Evolutionary conservation across 78 protist genomes (phyloP).

Genomic region (Guillardia theta): DNA sequence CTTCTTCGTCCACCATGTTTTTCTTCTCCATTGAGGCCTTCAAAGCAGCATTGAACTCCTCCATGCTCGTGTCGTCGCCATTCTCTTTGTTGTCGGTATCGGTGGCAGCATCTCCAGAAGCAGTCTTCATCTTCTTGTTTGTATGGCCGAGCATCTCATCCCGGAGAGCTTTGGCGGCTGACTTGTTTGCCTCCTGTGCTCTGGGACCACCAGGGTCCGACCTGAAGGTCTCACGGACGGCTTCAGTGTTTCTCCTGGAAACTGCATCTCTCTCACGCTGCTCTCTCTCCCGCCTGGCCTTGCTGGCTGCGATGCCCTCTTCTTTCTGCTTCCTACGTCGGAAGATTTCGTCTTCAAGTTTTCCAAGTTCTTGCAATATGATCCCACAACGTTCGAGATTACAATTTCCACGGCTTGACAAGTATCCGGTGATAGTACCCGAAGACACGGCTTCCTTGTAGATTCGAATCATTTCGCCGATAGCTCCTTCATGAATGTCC

Average conservation of each 20-base stretch:
- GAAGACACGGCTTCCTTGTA: neutral
- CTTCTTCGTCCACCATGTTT: slow-evolving; percentile 21
- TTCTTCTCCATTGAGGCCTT: neutral
- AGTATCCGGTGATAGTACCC: slow-evolving; percentile 22
- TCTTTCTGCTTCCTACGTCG: neutral
- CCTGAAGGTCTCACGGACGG: neutral
- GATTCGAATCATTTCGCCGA: neutral
- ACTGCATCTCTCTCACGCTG: neutral
- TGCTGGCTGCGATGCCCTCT: slow-evolving; percentile 27
- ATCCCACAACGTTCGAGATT: slow-evolving; percentile 40
- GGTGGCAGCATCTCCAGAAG: neutral
- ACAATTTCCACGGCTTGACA: slow-evolving; percentile 76
- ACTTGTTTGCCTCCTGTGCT: neutral
- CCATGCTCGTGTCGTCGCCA: neutral
- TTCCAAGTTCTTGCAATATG: slow-evolving; percentile 1
- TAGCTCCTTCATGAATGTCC: slow-evolving; percentile 78
- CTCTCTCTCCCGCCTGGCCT: neutral
- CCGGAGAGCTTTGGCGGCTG: slow-evolving; percentile 11
- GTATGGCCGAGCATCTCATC: neutral
- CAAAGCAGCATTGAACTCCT: no score
- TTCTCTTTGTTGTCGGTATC: neutral
- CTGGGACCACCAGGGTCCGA: no score
- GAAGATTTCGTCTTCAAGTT: slow-evolving; percentile 16
- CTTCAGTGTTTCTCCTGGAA: neutral
- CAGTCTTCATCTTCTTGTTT: neutral